Evolutionary conservation across 768 basidiomycete species (phyloP).

Genomic region (Phaeotremella skinneri): DNA sequence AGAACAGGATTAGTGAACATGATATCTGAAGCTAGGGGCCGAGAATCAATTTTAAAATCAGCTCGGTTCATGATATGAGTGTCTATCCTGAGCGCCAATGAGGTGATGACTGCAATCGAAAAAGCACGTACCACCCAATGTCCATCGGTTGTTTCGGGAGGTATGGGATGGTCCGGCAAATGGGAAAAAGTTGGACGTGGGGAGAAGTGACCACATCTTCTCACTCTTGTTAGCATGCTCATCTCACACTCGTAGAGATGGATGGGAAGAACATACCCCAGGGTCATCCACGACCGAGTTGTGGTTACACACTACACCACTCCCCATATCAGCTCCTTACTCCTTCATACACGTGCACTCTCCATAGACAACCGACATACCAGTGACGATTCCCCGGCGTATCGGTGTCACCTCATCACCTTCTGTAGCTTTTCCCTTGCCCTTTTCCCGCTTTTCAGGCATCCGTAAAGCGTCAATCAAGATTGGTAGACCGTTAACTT

Average conservation of each 20-base stretch:
- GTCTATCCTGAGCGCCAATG: not conserved
- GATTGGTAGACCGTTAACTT: slow-evolving; percentile 67
- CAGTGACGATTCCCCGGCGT: slow-evolving; percentile 39
- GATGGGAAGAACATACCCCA: slow-evolving; percentile 25
- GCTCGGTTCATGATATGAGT: not conserved
- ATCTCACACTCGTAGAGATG: slow-evolving; percentile 12
- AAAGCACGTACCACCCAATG: slow-evolving; percentile 60
- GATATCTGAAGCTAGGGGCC: slow-evolving; percentile 59
- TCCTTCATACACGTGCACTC: slow-evolving; percentile 1
- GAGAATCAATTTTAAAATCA: not conserved
- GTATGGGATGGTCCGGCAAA: slow-evolving; percentile 34
- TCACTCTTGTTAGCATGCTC: slow-evolving; percentile 71
- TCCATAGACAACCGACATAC: slow-evolving; percentile 17
- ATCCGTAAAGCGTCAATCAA: slow-evolving; percentile 64
- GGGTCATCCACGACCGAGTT: slow-evolving; percentile 68
- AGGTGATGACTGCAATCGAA: not conserved
- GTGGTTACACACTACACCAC: slow-evolving; percentile 76
- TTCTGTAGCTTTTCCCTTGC: slow-evolving; percentile 27
- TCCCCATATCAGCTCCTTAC: not conserved
- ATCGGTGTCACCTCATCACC: slow-evolving; percentile 44
- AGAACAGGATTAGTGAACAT: slow-evolving; percentile 93
- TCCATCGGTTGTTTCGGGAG: slow-evolving; percentile 66
- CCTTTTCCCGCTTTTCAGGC: slow-evolving; percentile 14
- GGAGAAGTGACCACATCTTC: slow-evolving; percentile 74
- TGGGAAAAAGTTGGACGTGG: slow-evolving; percentile 32